A percentile compares a stretch with the other conserved stretches of the same genome.
phyloP scores from a whole-genome alignment of 352 stramenopile genomes.

The Phytophthora sojae region DNA sequence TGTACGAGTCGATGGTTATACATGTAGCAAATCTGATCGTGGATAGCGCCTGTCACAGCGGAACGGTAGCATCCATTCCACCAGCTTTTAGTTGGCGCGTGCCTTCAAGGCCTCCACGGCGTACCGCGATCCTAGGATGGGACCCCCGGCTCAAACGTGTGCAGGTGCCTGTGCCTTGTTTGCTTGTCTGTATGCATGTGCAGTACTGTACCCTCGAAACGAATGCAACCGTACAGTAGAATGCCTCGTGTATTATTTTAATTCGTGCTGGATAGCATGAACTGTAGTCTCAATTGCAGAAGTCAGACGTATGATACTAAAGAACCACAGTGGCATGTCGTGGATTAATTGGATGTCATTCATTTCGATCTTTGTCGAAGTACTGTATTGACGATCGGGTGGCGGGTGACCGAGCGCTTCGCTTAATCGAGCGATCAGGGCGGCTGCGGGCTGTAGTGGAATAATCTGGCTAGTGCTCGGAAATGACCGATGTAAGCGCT shows the following conservation, averaged over 20 bases:
- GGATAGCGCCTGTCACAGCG: background rate
- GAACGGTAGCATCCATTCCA: background rate
- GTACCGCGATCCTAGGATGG: background rate
- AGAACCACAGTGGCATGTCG: too few species aligned
- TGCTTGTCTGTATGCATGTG: background rate
- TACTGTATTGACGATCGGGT: background rate
- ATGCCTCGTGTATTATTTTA: background rate
- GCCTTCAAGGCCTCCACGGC: background rate
- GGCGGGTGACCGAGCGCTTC: background rate
- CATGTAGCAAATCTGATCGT: background rate
- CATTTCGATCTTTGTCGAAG: background rate
- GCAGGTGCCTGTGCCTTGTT: background rate
- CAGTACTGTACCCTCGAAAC: background rate
- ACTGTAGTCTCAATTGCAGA: background rate
- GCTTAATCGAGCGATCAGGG: background rate
- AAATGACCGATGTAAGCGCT: background rate
- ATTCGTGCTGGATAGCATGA: background rate
- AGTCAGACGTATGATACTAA: too few species aligned
- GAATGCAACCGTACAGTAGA: background rate
- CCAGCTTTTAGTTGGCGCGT: background rate
- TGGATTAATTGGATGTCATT: too few species aligned
- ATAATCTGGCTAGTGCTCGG: background rate
- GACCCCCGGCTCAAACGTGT: background rate
- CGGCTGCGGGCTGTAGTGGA: background rate
- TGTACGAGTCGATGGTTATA: background rate